These are phyloP conservation scores for Tympanopsis confertula DNA, from an alignment of 2,329 filamentous ascomycete genomes.

Conservation along the genomic window DNA sequence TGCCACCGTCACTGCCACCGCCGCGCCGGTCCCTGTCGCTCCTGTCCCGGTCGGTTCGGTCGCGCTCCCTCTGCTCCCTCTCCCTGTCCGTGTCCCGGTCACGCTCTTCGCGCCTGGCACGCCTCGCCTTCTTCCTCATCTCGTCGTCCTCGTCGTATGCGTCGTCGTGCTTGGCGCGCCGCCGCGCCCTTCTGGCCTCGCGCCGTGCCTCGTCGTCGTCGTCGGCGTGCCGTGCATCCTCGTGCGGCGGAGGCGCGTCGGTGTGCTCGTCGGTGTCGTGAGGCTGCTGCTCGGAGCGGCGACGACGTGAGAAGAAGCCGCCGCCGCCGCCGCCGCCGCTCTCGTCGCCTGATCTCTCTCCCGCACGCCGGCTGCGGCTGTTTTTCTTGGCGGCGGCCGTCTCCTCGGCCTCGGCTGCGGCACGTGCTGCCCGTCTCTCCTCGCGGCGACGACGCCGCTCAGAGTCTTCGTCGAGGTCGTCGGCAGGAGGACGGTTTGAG, in stretches of 20 bases:
- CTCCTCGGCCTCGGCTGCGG: constrained; percentile 29
- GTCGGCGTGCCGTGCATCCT: constrained; percentile 23
- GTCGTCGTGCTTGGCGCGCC: constrained; percentile 20
- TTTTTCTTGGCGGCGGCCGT: constrained; percentile 29
- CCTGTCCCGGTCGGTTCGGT: background rate
- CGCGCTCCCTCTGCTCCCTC: background rate
- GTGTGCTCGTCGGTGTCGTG: constrained; percentile 39
- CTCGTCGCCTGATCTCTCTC: constrained; percentile 29
- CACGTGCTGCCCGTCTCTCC: background rate
- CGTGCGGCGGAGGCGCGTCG: constrained; percentile 47
- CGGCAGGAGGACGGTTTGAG: background rate
- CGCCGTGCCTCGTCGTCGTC: constrained; percentile 31
- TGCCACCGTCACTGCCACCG: constrained; percentile 17
- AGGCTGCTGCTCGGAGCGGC: constrained; percentile 10
- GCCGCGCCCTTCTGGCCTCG: constrained; percentile 32
- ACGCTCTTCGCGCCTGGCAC: constrained; percentile 25
- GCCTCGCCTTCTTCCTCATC: constrained; percentile 26
- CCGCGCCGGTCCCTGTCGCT: background rate
- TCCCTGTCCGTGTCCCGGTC: constrained; percentile 17
- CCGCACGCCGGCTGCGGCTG: constrained; percentile 26
- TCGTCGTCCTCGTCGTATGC: constrained; percentile 31
- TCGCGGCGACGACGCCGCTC: background rate
- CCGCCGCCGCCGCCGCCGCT: constrained; percentile 22
- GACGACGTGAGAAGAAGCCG: constrained; percentile 10
- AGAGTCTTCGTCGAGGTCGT: background rate